phyloP scores from a whole-genome alignment of 2,329 filamentous ascomycete genomes.

The Fusarium torreyae region DNA sequence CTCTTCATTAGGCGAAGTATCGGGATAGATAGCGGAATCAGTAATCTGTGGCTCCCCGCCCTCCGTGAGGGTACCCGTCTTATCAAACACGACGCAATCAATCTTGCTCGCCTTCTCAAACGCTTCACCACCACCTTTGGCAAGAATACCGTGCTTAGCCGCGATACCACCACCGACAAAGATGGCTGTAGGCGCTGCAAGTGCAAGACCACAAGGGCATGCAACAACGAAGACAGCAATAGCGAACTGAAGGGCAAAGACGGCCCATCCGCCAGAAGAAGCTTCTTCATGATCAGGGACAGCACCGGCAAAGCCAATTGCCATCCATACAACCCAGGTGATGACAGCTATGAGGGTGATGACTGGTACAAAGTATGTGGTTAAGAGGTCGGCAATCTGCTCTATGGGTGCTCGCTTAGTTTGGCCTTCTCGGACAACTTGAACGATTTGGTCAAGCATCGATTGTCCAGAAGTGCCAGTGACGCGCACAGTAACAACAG shows the following conservation, averaged over 20 bases:
- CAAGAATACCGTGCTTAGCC: constrained; percentile 84
- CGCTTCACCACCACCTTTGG: constrained; percentile 87
- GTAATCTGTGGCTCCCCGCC: constrained; percentile 80
- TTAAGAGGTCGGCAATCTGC: constrained; percentile 79
- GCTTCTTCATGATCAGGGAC: constrained; percentile 72
- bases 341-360: constrained; percentile 78
- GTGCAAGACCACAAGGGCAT: constrained; percentile 85
- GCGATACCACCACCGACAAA: constrained; percentile 87
- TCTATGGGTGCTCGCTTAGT: constrained; percentile 83
- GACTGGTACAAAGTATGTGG: constrained; percentile 82
- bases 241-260: constrained; percentile 85
- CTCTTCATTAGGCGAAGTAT: constrained; percentile 41
- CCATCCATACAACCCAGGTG: constrained; percentile 81
- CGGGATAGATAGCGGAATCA: constrained; percentile 62
- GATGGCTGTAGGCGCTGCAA: constrained; percentile 88
- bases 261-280: constrained; percentile 74
- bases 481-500: constrained; percentile 73
- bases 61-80: constrained; percentile 86
- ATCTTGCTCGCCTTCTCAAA: constrained; percentile 87
- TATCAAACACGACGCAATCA: constrained; percentile 88
- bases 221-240: constrained; percentile 91
- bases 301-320: constrained; percentile 70
- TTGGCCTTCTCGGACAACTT: constrained; percentile 83
- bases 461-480: constrained; percentile 77
- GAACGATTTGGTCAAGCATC: constrained; percentile 85